Conservation (phyloP, 2,329 filamentous ascomycete species). For the Colletotrichum aenigma region DNA sequence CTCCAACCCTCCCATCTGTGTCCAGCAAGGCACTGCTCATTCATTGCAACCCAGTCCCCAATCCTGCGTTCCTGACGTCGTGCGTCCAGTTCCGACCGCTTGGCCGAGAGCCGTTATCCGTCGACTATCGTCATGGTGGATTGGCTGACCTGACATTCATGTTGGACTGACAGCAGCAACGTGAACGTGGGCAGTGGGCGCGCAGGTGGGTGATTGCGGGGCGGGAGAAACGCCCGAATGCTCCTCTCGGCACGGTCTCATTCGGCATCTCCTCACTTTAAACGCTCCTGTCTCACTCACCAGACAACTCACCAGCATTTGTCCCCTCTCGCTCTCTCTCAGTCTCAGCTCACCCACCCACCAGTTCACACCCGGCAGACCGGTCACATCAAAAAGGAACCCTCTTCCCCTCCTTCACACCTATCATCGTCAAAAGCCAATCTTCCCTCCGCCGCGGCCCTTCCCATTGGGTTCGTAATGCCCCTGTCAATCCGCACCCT, state of each 20-base stretch:
- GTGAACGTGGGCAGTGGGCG: background rate
- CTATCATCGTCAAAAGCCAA: background rate
- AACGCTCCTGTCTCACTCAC: background rate
- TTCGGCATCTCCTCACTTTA: background rate
- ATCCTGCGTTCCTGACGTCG: constrained; percentile 13
- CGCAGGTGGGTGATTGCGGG: background rate
- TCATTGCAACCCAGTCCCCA: constrained; percentile 7
- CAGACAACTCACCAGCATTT: background rate
- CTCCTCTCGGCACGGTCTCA: background rate
- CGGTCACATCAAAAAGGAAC: background rate
- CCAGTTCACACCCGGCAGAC: background rate
- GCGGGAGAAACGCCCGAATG: background rate
- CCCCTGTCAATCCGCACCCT: constrained; percentile 4
- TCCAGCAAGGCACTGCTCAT: background rate
- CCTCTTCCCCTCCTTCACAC: background rate
- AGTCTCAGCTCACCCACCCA: background rate
- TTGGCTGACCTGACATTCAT: background rate
- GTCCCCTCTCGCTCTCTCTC: background rate
- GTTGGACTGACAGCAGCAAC: background rate
- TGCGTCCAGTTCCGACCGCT: background rate
- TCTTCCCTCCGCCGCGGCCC: background rate
- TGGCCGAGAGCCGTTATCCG: constrained; percentile 9
- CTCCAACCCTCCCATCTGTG: background rate
- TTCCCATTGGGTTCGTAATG: constrained; percentile 1
- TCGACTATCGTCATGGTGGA: background rate